These are phyloP conservation scores for Pythium pectinolyticum DNA, from an alignment of 352 stramenopile species.

Conservation along the genomic window DNA sequence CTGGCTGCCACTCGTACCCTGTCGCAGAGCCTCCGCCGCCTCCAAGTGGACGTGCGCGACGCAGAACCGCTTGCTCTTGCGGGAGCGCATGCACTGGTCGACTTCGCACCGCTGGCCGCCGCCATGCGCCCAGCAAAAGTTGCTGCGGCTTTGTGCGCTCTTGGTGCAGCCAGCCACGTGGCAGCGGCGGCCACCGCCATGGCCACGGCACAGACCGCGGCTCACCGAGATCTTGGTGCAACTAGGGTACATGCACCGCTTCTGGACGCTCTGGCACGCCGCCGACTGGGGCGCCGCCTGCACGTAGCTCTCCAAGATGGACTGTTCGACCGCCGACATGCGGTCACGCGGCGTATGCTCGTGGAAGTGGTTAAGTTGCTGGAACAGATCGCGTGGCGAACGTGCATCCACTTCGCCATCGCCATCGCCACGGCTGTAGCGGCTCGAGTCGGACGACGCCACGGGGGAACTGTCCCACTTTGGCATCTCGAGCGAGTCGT, in stretches of 20 bases:
- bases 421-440: too few relatives aligned
- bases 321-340: conserved; percentile 17
- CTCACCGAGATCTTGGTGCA: conserved; percentile 74
- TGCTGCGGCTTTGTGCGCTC: conserved; percentile 65
- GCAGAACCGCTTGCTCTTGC: conserved; percentile 69
- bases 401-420: too few relatives aligned
- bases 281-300: conserved; percentile 41
- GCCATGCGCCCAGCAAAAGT: conserved; percentile 70
- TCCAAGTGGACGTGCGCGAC: conserved; percentile 55
- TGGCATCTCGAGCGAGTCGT: too few relatives aligned
- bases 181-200: conserved; percentile 67
- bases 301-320: conserved; percentile 40
- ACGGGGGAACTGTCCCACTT: too few relatives aligned
- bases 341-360: too few relatives aligned
- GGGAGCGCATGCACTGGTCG: conserved; percentile 57
- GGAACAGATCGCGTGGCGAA: conserved; percentile 13
- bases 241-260: conserved; percentile 52
- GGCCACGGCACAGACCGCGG: conserved; percentile 59
- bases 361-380: too few relatives aligned
- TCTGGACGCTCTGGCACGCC: conserved; percentile 59
- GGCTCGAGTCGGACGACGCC: too few relatives aligned
- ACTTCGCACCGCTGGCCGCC: conserved; percentile 69
- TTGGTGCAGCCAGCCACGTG: conserved; percentile 60
- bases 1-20: neutral
- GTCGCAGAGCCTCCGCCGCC: neutral